Evolutionary conservation across 2,329 filamentous ascomycete genomes (phyloP), one percentile per base, ranked within the genome.

Genomic region (Metarhizium brunneum): DNA sequence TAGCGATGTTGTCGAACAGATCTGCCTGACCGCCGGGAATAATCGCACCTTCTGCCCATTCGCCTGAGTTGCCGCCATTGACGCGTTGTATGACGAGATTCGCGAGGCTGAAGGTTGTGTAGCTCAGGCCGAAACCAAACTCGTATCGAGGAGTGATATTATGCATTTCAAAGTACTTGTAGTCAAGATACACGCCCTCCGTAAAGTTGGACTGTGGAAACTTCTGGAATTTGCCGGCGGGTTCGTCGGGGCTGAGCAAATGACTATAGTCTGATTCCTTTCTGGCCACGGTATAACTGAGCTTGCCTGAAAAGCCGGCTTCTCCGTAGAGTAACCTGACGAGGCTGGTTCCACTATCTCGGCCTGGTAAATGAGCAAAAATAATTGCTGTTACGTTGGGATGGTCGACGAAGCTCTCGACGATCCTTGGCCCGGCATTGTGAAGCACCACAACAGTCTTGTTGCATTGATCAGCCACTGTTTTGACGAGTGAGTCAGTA

Each of bases 401-500:
- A 56, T 88, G 77, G 51, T 86, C 78, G 57, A 83, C 73, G 72
- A 82, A 88, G 1, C 72, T 69, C 57, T 86, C 83, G 0, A 87
- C 78, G 0, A 84, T 66, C 1, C 84, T 75, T 18, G 78, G 72
- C 69, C 84, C 84, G 2, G 82, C 81, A 48, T 84, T 86, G 66
- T 87, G 83, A 4, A 86, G 73, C 1, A 86, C 71, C 0, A 86
- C 84, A 25, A 87, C 74, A 1, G 84, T 86, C 57, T 82, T 85
- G 58, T 73, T 74, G 66, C 83, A 87, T 25, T 73, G 71, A 11
- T 72, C 68, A 0, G 85, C 83, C 0, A 87, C 81, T 53, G 79
- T 76, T 1, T 69, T 69, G 47, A 87, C 76, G 0, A 86, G 68
- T 0, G 67, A 69, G 58, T 87, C 83, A 2, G 80, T 83, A 53